Base-by-base conservation (phyloP, 352 stramenopile genomes). In the Pythium monospermum region DNA sequence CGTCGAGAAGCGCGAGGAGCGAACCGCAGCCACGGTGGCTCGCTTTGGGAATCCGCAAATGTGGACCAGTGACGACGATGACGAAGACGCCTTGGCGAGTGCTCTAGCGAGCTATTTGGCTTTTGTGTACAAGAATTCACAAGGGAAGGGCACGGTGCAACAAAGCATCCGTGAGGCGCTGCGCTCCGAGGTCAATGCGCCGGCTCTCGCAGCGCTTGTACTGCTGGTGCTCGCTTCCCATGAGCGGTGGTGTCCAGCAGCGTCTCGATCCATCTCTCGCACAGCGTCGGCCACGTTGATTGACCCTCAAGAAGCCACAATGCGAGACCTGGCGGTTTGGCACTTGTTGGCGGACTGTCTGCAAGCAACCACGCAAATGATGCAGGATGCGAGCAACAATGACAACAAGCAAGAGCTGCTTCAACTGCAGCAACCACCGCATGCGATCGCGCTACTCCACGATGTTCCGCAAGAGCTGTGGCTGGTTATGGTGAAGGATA, bases 81-180 rank as follows among this genome's bases (percentile, higher is more conserved):
- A 68, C 11, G 51, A 66, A 47, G 51, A 61, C 18, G 26, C 50
- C 10, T 23, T 87, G 31, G 64, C 69, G 23, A 59, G 51, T 8
- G 71, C 73, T 15, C 57, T 87, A 6, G 77, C 63, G 19, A 53
- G 71, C 6, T 87, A 87, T 37, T 54, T 87, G 6, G 64, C 61
- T 13, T 84, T 83, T 26, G 72, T 77, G n/a, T 73, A 76, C 49
- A 43, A 19, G 21, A 48, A 37, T 23, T 0, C 26, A 36, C 21
- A 49, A 13, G 22, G 10, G 31, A 38, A 16, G 11, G 57, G n/a
- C n/a, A n/a, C n/a, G 0, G 48, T 72, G 12, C 68, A 78, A 8
- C 49, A 60, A 16, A 73, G 47, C 12, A 83, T 85, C 39, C 60
- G 53, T 1, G 64, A 80, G 12, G 67, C 67, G 23, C 39, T 87